These are phyloP conservation scores for Pythium volutum DNA, from an alignment of 352 stramenopile genomes.

Conservation along the genomic window DNA sequence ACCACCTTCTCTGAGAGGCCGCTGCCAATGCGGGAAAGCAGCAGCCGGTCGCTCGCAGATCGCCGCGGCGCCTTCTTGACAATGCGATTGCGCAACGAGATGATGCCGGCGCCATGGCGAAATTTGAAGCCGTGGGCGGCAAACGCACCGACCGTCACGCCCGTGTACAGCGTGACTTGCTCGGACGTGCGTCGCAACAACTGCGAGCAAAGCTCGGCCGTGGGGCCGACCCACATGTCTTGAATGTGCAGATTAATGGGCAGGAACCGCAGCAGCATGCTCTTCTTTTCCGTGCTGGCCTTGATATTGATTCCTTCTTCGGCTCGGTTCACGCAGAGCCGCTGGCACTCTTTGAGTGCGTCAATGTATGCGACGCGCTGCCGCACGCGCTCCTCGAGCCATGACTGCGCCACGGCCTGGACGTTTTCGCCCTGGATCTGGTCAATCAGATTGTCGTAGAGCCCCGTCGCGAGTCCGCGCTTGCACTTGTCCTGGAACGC, in stretches of 20 bases:
- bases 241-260: slow-evolving; percentile 84
- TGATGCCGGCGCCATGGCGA: slow-evolving; percentile 64
- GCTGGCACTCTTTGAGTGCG: slow-evolving; percentile 61
- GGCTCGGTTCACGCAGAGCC: slow-evolving; percentile 61
- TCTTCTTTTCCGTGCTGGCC: slow-evolving; percentile 83
- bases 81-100: slow-evolving; percentile 57
- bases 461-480: slow-evolving; percentile 47
- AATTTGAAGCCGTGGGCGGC: slow-evolving; percentile 83
- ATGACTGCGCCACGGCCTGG: slow-evolving; percentile 61
- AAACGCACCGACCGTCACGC: slow-evolving; percentile 76
- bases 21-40: slow-evolving; percentile 48
- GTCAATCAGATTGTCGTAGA: slow-evolving; percentile 85
- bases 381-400: slow-evolving; percentile 69
- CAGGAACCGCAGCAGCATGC: slow-evolving; percentile 62
- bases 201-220: slow-evolving; percentile 61
- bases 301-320: slow-evolving; percentile 80
- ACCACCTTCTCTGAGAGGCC: slow-evolving; percentile 33
- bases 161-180: slow-evolving; percentile 61
- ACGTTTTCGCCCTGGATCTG: slow-evolving; percentile 83
- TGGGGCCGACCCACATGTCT: slow-evolving; percentile 82
- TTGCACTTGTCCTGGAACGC: slow-evolving; percentile 67
- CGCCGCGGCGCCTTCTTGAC: slow-evolving; percentile 32
- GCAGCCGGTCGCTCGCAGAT: slow-evolving; percentile 24
- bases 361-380: slow-evolving; percentile 70
- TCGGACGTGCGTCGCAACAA: slow-evolving; percentile 55